A percentile compares a stretch with the other conserved stretches of the same genome.
These are phyloP conservation scores for Amanita jacksonii DNA, from an alignment of 768 basidiomycete genomes.

Conservation along the genomic window DNA sequence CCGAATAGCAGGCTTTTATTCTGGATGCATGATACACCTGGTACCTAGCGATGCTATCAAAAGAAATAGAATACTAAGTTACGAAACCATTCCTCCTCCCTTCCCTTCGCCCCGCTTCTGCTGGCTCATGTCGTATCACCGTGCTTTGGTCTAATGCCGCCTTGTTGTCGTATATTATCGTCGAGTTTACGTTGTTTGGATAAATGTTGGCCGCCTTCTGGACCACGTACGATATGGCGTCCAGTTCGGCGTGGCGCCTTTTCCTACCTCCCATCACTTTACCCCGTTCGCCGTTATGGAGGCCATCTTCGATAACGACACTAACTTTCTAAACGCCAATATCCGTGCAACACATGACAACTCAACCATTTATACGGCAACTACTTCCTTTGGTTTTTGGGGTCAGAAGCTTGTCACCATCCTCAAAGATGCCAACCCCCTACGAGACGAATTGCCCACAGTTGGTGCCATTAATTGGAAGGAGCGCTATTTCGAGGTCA, in stretches of 20 bases:
- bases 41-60: too few relatives aligned
- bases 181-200: too few relatives aligned
- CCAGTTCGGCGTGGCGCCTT: background rate
- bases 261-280: background rate
- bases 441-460: constrained; percentile 20
- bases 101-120: too few relatives aligned
- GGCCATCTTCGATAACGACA: constrained; percentile 41
- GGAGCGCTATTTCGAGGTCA: constrained; percentile 37
- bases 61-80: too few relatives aligned
- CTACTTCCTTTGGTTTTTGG: constrained; percentile 33
- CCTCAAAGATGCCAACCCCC: constrained; percentile 39
- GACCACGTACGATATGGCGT: too few relatives aligned
- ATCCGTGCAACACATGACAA: constrained; percentile 34
- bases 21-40: too few relatives aligned
- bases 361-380: constrained; percentile 33
- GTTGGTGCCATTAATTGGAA: constrained; percentile 43
- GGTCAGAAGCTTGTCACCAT: constrained; percentile 34
- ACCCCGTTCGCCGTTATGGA: constrained; percentile 31
- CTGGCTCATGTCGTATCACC: too few relatives aligned
- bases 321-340: constrained; percentile 35
- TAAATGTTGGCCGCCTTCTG: too few relatives aligned
- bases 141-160: too few relatives aligned
- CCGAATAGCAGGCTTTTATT: too few relatives aligned
- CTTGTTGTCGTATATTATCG: too few relatives aligned
- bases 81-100: too few relatives aligned